phyloP scores from a whole-genome alignment of 768 basidiomycete species.

The Trametes maxima region DNA sequence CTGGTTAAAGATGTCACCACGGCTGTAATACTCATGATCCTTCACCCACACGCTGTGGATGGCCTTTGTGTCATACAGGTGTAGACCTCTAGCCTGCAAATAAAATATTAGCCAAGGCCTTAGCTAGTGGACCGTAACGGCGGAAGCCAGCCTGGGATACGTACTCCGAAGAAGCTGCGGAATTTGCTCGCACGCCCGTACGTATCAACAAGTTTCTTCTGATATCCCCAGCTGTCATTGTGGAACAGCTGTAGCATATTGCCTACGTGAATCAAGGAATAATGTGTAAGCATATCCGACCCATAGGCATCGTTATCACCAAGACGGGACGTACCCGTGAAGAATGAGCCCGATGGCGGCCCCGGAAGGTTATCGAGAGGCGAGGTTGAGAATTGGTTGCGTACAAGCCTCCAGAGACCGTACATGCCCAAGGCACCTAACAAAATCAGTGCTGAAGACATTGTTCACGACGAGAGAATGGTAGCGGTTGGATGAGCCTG shows the following conservation, averaged over 20 bases:
- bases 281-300: too few species aligned
- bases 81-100: neutral
- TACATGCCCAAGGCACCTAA: neutral
- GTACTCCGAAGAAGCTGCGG: constrained; percentile 49
- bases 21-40: constrained; percentile 11
- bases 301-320: too few species aligned
- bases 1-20: neutral
- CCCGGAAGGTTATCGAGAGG: neutral
- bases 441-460: neutral
- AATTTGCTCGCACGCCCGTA: constrained; percentile 49
- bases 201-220: constrained; percentile 11
- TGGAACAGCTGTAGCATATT: neutral
- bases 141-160: too few species aligned
- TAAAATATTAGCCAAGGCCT: too few species aligned
- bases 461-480: neutral
- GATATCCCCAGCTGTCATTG: neutral
- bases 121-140: too few species aligned
- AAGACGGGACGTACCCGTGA: too few species aligned
- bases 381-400: neutral
- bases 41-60: constrained; percentile 18
- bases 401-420: neutral
- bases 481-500: too few species aligned
- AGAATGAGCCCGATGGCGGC: neutral
- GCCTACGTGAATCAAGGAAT: too few species aligned
- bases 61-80: constrained; percentile 16